Base-by-base conservation (phyloP, 805 yeast species). In the Sungouiozyma ichnusensis region DNA sequence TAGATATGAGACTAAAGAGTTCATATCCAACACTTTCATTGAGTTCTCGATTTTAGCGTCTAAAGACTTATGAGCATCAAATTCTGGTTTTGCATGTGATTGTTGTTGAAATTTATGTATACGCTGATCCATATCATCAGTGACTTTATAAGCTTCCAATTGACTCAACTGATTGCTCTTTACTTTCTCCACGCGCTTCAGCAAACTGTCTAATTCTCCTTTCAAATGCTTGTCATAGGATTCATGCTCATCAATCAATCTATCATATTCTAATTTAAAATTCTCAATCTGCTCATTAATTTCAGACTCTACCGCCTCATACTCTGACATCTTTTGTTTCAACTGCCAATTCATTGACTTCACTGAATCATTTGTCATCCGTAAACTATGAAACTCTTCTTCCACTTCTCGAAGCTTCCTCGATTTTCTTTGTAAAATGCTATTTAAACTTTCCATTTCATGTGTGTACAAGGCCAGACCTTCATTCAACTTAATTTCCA, bases 401-500 rank as follows among this genome's bases (percentile, higher is more conserved):
- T 48, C 43, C n/a, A 53, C 77, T 35, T 64, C 67, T 55, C 84
- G 92, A 50, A 84, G 63, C 52, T 83, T 92, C 20, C 67, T 52
- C 16, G 82, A 71, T 42, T 85, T 68, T 42, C 92, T 69, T 53
- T 82, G 87, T 35, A 45, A 38, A 43, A 48, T 43, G 3, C 44
- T 16, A 9, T 37, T 38, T 20, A 47, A 38, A 42, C 69, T 70
- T 48, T 82, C 87, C 51, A 78, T 79, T 55, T 86, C 92, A 59
- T 85, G 92, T 57, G 80, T 81, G 33, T 82, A 68, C 48, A 79
- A 79, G 29, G 86, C 77, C 40, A 71, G 54, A 33, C 71, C 62
- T 42, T 74, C 70, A 52, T 68, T 66, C 46, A 78, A 74, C 58
- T 77, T 78, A 48, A 65, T 36, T 67, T 66, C 55, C 51, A 50